Conservation (phyloP, 352 stramenopile species). For the Pythium insidiosum region DNA sequence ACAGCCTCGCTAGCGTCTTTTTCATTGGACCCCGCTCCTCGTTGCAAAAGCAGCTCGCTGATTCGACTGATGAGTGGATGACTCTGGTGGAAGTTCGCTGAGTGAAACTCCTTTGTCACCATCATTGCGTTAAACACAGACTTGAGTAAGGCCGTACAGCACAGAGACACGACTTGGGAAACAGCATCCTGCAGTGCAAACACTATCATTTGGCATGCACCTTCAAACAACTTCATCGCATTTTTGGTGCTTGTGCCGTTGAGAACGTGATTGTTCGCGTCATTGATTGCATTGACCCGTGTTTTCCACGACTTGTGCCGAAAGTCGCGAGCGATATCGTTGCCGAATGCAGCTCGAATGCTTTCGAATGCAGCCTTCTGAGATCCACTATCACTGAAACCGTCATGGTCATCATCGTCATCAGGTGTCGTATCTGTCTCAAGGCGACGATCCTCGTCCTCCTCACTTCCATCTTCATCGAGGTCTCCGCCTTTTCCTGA, state of each 20-base stretch:
- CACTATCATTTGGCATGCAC: slow-evolving; percentile 51
- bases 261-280: slow-evolving; percentile 44
- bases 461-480: slow-evolving; percentile 22
- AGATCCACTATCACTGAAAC: slow-evolving; percentile 15
- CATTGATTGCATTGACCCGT: slow-evolving; percentile 39
- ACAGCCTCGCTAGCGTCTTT: slow-evolving; percentile 76
- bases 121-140: slow-evolving; percentile 50
- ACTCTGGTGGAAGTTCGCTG: slow-evolving; percentile 37
- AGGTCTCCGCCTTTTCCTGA: too few species aligned
- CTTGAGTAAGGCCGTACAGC: slow-evolving; percentile 53
- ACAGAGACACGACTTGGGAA: slow-evolving; percentile 51
- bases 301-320: slow-evolving; percentile 52
- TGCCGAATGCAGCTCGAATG: slow-evolving; percentile 41
- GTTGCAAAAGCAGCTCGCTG: slow-evolving; percentile 26
- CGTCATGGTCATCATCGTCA: slow-evolving; percentile 23
- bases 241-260: slow-evolving; percentile 26
- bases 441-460: slow-evolving; percentile 16
- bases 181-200: slow-evolving; percentile 50
- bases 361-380: slow-evolving; percentile 8
- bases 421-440: slow-evolving; percentile 11
- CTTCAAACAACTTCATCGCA: slow-evolving; percentile 49
- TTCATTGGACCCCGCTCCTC: slow-evolving; percentile 60
- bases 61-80: slow-evolving; percentile 43
- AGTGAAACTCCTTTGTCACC: slow-evolving; percentile 54
- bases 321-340: slow-evolving; percentile 39